Conservation (phyloP, 2,329 filamentous ascomycete species). For the Colletotrichum echinochloae region DNA sequence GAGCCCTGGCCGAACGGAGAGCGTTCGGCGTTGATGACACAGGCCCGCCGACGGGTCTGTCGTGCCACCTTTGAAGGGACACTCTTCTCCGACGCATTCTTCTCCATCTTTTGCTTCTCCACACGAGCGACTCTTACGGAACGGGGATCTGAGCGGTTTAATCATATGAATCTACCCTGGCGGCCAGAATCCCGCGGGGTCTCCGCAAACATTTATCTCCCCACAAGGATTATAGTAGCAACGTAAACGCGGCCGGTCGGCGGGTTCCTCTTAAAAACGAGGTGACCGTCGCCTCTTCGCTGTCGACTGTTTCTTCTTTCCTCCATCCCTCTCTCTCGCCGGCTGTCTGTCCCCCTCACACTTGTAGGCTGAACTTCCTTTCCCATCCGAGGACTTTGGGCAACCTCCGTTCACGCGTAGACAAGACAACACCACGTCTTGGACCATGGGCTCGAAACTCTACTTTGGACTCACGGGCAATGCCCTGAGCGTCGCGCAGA, state of each 20-base stretch:
- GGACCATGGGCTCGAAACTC: conserved; percentile 26
- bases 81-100: conserved; percentile 16
- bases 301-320: neutral
- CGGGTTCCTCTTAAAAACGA: conserved; percentile 26
- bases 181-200: conserved; percentile 40
- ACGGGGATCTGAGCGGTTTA: conserved; percentile 34
- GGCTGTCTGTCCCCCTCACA: conserved; percentile 19
- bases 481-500: conserved; percentile 52
- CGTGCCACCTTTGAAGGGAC: conserved; percentile 1
- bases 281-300: neutral
- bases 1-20: conserved; percentile 38
- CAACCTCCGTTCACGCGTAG: conserved; percentile 12
- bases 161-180: conserved; percentile 34
- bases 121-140: conserved; percentile 19
- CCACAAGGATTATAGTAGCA: conserved; percentile 33
- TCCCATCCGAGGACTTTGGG: conserved; percentile 23
- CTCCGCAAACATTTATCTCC: conserved; percentile 35
- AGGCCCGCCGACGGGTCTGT: conserved; percentile 4
- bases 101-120: conserved; percentile 39
- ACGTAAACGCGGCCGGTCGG: conserved; percentile 17
- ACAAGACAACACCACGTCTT: conserved; percentile 17
- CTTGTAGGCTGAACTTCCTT: conserved; percentile 13
- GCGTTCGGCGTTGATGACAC: conserved; percentile 34
- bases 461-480: conserved; percentile 53
- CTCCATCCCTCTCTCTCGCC: conserved; percentile 20